These are phyloP conservation scores for Sporobolomyces phaffii DNA, from an alignment of 768 basidiomycete genomes.

Conservation along the genomic window DNA sequence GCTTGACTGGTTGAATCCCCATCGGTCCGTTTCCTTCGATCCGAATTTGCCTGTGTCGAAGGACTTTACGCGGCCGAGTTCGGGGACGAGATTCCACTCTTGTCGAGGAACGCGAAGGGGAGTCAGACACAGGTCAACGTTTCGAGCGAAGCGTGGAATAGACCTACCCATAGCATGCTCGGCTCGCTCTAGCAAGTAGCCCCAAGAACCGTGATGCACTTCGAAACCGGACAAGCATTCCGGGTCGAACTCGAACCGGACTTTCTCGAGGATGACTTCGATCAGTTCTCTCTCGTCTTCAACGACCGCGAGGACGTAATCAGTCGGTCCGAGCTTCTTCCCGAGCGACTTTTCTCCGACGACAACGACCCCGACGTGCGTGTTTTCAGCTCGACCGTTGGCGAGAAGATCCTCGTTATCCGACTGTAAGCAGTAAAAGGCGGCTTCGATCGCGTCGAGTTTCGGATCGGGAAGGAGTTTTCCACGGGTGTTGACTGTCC, in stretches of 20 bases:
- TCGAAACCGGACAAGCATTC: slow-evolving; percentile 93
- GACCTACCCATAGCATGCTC: slow-evolving; percentile 36
- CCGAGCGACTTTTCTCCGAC: slow-evolving; percentile 46
- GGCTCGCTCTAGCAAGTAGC: slow-evolving; percentile 71
- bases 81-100: slow-evolving; percentile 69
- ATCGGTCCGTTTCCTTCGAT: slow-evolving; percentile 53
- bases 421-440: slow-evolving; percentile 69
- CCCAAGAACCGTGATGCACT: slow-evolving; percentile 80
- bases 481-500: slow-evolving; percentile 50
- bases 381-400: slow-evolving; percentile 44
- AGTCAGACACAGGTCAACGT: background rate
- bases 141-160: background rate
- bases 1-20: slow-evolving; percentile 67
- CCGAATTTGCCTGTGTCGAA: slow-evolving; percentile 36
- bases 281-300: slow-evolving; percentile 71
- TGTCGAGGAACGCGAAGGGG: background rate
- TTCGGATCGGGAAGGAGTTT: slow-evolving; percentile 60
- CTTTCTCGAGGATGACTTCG: slow-evolving; percentile 66
- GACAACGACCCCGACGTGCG: slow-evolving; percentile 55
- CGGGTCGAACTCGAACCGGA: slow-evolving; percentile 67
- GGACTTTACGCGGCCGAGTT: slow-evolving; percentile 66
- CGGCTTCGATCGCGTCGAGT: slow-evolving; percentile 60
- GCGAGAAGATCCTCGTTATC: slow-evolving; percentile 49
- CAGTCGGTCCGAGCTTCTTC: slow-evolving; percentile 31
- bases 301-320: slow-evolving; percentile 53